Base-by-base conservation (phyloP, 2,329 filamentous ascomycete genomes). In the Decorospora gaudefroyi region DNA sequence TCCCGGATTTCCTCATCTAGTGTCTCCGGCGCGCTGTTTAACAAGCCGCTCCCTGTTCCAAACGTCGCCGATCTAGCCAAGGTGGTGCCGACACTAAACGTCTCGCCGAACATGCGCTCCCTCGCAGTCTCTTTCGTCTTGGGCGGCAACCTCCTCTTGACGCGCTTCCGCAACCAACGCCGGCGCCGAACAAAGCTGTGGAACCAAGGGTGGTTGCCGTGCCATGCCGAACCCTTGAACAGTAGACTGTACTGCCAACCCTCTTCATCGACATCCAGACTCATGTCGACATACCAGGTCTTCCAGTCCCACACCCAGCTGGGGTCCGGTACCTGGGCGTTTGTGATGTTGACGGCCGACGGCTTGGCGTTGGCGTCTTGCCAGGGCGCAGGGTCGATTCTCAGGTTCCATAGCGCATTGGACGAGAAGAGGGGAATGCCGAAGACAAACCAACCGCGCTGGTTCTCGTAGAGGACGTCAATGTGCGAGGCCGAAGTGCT, bases 181-280 rank as follows among this genome's bases (percentile, higher is more conserved):
- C 93, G 81, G 56, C 93, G 78, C 23, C 93, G 80, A n/a, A 96
- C 93, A 65, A 92, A 99, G 1, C 90, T 95, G 68, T 91, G 92
- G 71, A 90, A 96, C 91, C 92, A 97, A 17, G 83, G 86, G 65
- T 86, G 83, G 12, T 88, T 87, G 3, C 86, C 85, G 69, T 99
- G 93, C 93, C 93, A 99, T 6, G 72, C 67, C 44, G 72, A 53
- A 34, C 70, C 68, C 25, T 68, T 65, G 65, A 97, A 99, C 55
- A 88, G 86, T 67, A 96, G 90, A 11, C 89, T 93, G 71, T 99
- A 99, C 67, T 95, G 87, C 93, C 93, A 99, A 3, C 93, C 93
- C 51, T 92, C 88, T 51, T 92, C 86, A 62, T 97, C 93, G 8
- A 88, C 84, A 46, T 87, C 86, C 2, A 86, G 81, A n/a, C 75